Base-by-base conservation (phyloP, 2,329 filamentous ascomycete genomes). In the Pestalotiopsis sp. region DNA sequence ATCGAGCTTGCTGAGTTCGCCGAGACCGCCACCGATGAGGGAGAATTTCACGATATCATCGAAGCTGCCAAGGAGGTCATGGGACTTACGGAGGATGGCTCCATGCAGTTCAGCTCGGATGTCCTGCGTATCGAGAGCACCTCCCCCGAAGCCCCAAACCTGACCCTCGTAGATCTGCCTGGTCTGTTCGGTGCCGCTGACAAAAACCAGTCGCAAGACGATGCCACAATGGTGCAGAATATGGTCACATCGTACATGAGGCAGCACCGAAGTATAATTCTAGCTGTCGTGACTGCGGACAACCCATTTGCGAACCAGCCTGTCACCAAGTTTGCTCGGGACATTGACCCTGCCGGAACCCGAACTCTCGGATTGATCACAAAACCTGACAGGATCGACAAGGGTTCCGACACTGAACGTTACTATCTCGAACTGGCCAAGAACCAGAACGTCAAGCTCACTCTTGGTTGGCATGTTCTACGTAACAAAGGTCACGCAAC, bases 271-370 rank as follows among this genome's bases (percentile, higher is more conserved):
- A 88, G 82, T 69, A 87, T 90, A 67, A 86, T 89, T 3, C 78
- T 90, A 0, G 84, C 86, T 1, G 82, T 87, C 0, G 77, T 88
- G 2, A 82, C 81, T 0, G 85, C 84, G 0, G 84, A 83, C 41
- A 82, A 81, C 45, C 85, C 90, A 66, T 83, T 82, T 67, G 84
- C 85, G 31, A 85, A 87, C 66, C 89, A 91, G 74, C 78, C 82
- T 5, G 83, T 91, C 17, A 74, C 86, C 2, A 81, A 77, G 68
- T 70, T 78, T n/a, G 75, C 77, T 7, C 74, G 76, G 0, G 52
- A 71, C 0, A 74, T 73, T 12, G 78, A 80, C 58, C 68, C 67
- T 1, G 57, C 25, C 1, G 76, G 77, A 6, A 45, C 14, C 6
- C 23, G 57, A 7, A 59, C 57, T 2, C 57, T 59, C 25, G 57